Percentiles rank a stretch among this genome's conserved stretches.
Evolutionary conservation across 2,329 filamentous ascomycete genomes (phyloP).

Genomic region (Ceratocystis ficicola): DNA sequence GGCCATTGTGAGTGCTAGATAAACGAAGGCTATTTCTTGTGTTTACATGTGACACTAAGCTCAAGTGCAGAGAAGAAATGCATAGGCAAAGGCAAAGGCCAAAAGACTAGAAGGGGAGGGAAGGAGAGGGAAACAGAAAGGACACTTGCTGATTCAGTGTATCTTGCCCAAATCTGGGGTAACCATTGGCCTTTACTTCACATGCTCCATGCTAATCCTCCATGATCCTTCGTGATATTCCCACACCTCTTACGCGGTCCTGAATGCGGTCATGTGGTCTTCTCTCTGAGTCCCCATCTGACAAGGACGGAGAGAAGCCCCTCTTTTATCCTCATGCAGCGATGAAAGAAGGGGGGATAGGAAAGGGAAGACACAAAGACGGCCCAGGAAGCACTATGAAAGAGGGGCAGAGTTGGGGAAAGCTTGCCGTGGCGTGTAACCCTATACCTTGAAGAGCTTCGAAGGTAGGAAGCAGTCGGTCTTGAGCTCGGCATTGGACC

Average conservation of each 20-base stretch:
- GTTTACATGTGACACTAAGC: too few relatives aligned
- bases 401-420: too few relatives aligned
- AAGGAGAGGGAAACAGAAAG: neutral
- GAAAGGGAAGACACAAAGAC: neutral
- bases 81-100: neutral
- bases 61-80: neutral
- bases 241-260: conserved; percentile 12
- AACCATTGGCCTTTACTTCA: neutral
- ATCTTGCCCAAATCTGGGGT: conserved; percentile 10
- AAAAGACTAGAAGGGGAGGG: too few relatives aligned
- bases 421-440: too few relatives aligned
- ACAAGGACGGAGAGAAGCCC: neutral
- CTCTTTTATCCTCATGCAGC: neutral
- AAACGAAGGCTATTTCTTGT: too few relatives aligned
- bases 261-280: conserved; percentile 19
- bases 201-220: neutral
- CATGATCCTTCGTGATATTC: conserved; percentile 2
- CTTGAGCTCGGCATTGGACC: too few relatives aligned
- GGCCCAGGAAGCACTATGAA: neutral
- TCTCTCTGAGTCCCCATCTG: conserved; percentile 9
- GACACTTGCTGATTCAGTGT: neutral
- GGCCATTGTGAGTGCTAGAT: too few relatives aligned
- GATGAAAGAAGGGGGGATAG: neutral
- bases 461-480: too few relatives aligned
- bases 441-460: too few relatives aligned